These are phyloP conservation scores for Diaporthe helianthi DNA, from an alignment of 2,329 filamentous ascomycete species.

Conservation along the genomic window DNA sequence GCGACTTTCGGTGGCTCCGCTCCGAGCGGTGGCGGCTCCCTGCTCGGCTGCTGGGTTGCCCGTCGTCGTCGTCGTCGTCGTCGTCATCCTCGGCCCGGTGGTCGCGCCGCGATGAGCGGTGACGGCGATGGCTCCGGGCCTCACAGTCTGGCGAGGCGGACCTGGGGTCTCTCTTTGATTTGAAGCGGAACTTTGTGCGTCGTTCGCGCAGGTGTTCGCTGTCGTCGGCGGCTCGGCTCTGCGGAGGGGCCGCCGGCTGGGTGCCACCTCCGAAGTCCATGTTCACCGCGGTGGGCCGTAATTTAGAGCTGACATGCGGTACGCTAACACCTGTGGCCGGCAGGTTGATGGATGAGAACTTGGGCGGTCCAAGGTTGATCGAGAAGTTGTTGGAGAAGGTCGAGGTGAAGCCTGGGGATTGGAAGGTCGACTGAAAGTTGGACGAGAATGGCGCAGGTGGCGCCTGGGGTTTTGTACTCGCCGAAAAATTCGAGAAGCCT, in stretches of 20 bases:
- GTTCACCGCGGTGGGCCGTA: not conserved
- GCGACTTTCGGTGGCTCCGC: conserved; percentile 41
- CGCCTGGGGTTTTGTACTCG: not conserved
- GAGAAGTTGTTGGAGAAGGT: conserved; percentile 10
- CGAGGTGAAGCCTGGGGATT: conserved; percentile 10
- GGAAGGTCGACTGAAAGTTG: conserved; percentile 22
- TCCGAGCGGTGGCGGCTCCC: conserved; percentile 41
- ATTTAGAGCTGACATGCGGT: conserved; percentile 11
- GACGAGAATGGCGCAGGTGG: conserved; percentile 4
- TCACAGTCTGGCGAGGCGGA: conserved; percentile 33
- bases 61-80: conserved; percentile 33
- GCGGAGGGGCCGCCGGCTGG: not conserved
- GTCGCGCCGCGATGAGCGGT: conserved; percentile 24
- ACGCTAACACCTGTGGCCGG: conserved; percentile 3
- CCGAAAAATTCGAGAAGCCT: conserved; percentile 9
- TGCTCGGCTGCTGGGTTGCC: conserved; percentile 39
- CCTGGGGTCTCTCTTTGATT: conserved; percentile 45
- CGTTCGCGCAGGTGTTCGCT: not conserved
- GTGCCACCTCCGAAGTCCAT: conserved; percentile 3
- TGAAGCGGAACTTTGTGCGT: conserved; percentile 50
- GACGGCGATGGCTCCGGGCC: conserved; percentile 30
- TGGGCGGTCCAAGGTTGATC: conserved; percentile 11
- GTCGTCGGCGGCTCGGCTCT: not conserved
- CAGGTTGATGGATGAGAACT: conserved; percentile 19
- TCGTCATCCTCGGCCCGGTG: conserved; percentile 35